Base-by-base conservation (phyloP, 768 basidiomycete species). In the Clathrus columnatus region DNA sequence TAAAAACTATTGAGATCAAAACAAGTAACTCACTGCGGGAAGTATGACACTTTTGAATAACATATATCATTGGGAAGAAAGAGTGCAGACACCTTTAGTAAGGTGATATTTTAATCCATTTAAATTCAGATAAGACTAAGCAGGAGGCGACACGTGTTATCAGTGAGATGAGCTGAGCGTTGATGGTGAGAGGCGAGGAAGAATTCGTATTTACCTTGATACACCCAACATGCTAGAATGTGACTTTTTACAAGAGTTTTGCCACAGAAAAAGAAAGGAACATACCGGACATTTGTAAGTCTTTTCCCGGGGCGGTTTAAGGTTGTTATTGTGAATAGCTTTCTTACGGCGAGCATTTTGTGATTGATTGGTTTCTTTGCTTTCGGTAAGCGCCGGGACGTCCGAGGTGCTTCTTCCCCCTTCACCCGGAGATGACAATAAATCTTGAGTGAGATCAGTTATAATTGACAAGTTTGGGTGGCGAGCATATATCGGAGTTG, bases 41-140 rank as follows among this genome's bases (percentile, higher is more conserved):
- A n/a, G n/a, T n/a, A n/a, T n/a, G n/a, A n/a, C n/a, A n/a, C n/a
- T n/a, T 36, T n/a, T 36, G 36, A 8, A 36, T 36, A 36, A 14
- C 36, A 36, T 36, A 36, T 36, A 11, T 36, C 10, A 14, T 36
- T 36, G n/a, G 2, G 36, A 36, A 36, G 36, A 36, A 36, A 5
- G 36, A 36, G 36, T 75, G 64, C 85, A 85, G 2, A 79, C 83
- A 10, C 83, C 83, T 62, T 81, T 84, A 61, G 82, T 79, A 50
- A 81, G 66, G 60, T 85, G 83, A 61, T 85, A 84, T 64, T 82
- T 82, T 46, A 84, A 69, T 8, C 84, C 83, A 59, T 83, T 84
- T 7, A 81, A 75, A 65, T 82, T 84, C 42, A 83, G 73, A 61
- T 85, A 85, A 26, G 76, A 67, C 76, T 83, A 62, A 18, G 48